A percentile compares a stretch with the other conserved stretches of the same genome.
Evolutionary conservation across 2,329 filamentous ascomycete genomes (phyloP).

Genomic region (Microsporum ferrugineum): DNA sequence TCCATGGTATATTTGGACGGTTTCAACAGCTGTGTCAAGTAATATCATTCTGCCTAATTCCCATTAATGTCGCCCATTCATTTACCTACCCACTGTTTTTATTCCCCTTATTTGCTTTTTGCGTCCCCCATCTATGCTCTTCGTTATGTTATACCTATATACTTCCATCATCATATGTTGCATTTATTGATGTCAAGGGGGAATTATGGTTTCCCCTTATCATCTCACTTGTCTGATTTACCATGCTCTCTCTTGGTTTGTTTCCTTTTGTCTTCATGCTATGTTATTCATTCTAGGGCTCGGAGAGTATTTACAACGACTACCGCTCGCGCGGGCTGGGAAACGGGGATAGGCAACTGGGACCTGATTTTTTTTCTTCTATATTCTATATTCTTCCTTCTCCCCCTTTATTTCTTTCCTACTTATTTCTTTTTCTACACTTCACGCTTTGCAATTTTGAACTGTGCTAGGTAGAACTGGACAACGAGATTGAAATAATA

Average conservation of each 20-base stretch:
- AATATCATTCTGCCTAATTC: neutral
- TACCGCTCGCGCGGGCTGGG: constrained; percentile 16
- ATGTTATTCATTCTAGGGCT: constrained; percentile 14
- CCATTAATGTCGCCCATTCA: neutral
- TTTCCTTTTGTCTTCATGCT: constrained; percentile 10
- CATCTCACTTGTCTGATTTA: neutral
- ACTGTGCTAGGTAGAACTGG: neutral
- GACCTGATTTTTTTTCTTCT: constrained; percentile 3
- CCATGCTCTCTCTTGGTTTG: neutral
- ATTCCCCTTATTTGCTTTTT: neutral
- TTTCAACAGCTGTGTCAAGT: neutral
- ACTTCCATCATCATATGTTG: neutral
- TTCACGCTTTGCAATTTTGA: neutral
- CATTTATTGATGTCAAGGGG: neutral
- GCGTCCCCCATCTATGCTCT: neutral
- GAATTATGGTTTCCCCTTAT: neutral
- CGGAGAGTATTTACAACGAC: constrained; percentile 10
- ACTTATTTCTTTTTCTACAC: neutral
- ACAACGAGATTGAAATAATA: neutral
- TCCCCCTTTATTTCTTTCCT: neutral
- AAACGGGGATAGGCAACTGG: constrained; percentile 12
- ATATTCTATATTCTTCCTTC: neutral
- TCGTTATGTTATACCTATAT: neutral
- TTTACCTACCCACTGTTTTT: neutral
- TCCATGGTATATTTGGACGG: neutral